Evolutionary conservation across 106 monocot genomes (phyloP), one percentile per base, ranked within the genome.

Genomic region (Amphibolis antarctica): DNA sequence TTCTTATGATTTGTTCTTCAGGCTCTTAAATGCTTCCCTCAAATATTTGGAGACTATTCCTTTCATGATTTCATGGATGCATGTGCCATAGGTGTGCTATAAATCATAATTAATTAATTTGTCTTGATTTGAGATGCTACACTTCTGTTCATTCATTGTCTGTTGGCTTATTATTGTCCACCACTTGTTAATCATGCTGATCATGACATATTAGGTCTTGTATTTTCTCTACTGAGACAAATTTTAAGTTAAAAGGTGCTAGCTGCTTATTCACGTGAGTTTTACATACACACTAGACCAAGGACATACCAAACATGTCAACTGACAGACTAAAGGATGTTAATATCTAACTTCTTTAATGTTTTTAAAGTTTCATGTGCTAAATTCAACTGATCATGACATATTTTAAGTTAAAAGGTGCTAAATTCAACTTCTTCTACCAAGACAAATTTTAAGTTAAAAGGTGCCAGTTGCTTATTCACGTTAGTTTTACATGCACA

Each of bases 61-160:
- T 72, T 91, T 62, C 66, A 74, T 46, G 68, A 78, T 77, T 91
- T 91, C 66, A 78, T 83, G 80, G 74, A 83, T 79, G 86, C 90
- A 25, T 83, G 62, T 83, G 64, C 78, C 12, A 69, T 83, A 67
- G 83, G 90, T 91, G 74, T 46, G 46, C 18, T 64, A 7, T 19
- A 12, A 5, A 48, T 48, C 14, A 15, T 13, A 12, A 5, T 64
- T 48, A 13, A 15, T 13, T 47, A 12, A 15, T 6, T n/a, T 3
- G 14, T 12, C 28, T 66, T 53, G 23, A 18, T 52, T 53, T 45
- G 55, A 57, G 42, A 57, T 28, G 42, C 60, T 21, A 28, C 30
- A 36, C 3, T 28, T 57, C 17, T 57, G 10, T 17, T 27, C 11
- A 10, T 10, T 13, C 21, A 7, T 53, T 7, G 22, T 22, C 22